Evolutionary conservation across 305 asterid genomes (phyloP).

Genomic region (Nicotiana rustica): DNA sequence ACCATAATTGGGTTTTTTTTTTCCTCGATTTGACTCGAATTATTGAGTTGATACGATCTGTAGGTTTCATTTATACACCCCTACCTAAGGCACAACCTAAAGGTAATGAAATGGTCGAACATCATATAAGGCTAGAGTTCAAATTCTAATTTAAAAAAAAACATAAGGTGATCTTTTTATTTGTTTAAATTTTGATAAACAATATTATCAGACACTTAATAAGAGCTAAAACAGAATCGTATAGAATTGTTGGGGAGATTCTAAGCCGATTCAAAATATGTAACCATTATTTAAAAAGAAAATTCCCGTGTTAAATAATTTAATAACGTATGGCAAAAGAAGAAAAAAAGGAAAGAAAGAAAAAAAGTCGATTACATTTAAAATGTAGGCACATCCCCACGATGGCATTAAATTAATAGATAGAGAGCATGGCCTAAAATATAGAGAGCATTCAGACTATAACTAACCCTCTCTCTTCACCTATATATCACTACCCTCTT

Average conservation of each 20-base stretch:
- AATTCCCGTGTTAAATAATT: background rate
- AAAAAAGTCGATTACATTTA: background rate
- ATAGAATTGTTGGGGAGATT: background rate
- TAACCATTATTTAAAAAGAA: background rate
- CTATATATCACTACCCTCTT: background rate
- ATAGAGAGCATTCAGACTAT: background rate
- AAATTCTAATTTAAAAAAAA: too few relatives aligned
- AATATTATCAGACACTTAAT: background rate
- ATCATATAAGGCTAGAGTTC: too few relatives aligned
- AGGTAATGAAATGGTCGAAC: too few relatives aligned
- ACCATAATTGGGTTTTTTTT: too few relatives aligned
- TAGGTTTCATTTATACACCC: too few relatives aligned
- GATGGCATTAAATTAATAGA: background rate
- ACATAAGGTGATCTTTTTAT: too few relatives aligned
- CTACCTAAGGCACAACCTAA: too few relatives aligned
- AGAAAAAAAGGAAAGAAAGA: background rate
- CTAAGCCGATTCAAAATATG: background rate
- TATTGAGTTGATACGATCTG: too few relatives aligned
- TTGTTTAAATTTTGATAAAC: background rate
- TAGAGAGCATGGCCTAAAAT: slow-evolving; percentile 20
- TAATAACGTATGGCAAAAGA: too few relatives aligned
- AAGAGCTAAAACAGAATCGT: too few relatives aligned
- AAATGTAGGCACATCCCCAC: background rate
- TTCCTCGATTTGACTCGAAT: too few relatives aligned
- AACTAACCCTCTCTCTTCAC: slow-evolving; percentile 27